Conservation (phyloP, 768 basidiomycete species). For the Boletus barrowsii region DNA sequence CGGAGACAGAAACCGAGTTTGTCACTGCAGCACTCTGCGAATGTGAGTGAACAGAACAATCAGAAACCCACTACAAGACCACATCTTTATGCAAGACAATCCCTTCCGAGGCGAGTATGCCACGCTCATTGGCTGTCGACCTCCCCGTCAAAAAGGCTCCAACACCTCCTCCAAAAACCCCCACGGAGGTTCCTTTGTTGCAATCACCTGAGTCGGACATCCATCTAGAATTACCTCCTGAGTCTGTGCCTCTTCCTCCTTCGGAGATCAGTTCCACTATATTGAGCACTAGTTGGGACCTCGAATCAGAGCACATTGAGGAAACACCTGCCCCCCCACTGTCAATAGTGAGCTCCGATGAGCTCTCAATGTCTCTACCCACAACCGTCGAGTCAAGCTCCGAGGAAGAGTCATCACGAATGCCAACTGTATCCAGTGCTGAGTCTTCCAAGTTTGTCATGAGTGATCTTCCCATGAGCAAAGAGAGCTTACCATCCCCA, state of each 20-base stretch:
- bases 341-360: conserved; percentile 20
- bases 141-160: conserved; percentile 20
- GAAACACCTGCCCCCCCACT: conserved; percentile 2
- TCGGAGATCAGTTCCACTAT: conserved; percentile 31
- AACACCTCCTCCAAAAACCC: conserved; percentile 28
- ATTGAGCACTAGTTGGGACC: conserved; percentile 18
- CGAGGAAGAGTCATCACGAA: conserved; percentile 26
- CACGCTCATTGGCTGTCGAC: conserved; percentile 37
- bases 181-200: conserved; percentile 23
- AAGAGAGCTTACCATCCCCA: conserved; percentile 31
- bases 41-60: too few relatives aligned
- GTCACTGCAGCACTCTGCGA: too few relatives aligned
- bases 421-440: conserved; percentile 40
- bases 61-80: too few relatives aligned
- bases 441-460: conserved; percentile 37
- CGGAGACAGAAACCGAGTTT: conserved; percentile 40
- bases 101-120: conserved; percentile 32
- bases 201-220: conserved; percentile 11
- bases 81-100: too few relatives aligned
- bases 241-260: conserved; percentile 39
- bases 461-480: conserved; percentile 26
- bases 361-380: conserved; percentile 24
- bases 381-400: conserved; percentile 33
- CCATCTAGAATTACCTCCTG: conserved; percentile 4
- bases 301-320: conserved; percentile 21